Evolutionary conservation across 1,284 basidiomycete genomes (phyloP), one percentile per base, ranked within the genome.

Genomic region (Apiotrichum gracile): DNA sequence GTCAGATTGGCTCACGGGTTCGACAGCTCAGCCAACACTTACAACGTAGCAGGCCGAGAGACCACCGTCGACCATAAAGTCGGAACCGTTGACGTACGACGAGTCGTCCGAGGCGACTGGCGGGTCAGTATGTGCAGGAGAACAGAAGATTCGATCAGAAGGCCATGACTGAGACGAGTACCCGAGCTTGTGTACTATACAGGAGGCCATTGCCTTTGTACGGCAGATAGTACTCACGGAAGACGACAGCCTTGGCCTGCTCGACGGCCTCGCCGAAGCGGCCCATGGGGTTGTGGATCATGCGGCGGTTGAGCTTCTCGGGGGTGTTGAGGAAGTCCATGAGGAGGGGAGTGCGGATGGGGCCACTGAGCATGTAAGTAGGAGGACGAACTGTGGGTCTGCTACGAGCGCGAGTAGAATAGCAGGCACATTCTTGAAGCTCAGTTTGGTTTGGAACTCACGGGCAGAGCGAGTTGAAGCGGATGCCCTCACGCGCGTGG

Each of bases 321-420:
- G 86, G 81, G n/a, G 94, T 97, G 77, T 97, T 84, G 66, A 98
- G 82, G 81, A 93, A 97, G 74, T 97, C 87, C 93, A 98, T 98
- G 29, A 98, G 80, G 31, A 97, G 82, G 34, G 92, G 91, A 24
- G 91, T 94, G 74, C 88, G 89, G 59, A 96, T 80, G 42, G 92
- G 91, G 19, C 91, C 92, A 35, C 90, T 92, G 70, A 16, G n/a
- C n/a, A n/a, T n/a, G n/a, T n/a, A n/a, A n/a, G n/a, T n/a, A n/a
- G n/a, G n/a, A n/a, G n/a, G n/a, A n/a, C n/a, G n/a, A n/a, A n/a
- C n/a, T n/a, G n/a, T n/a, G n/a, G n/a, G n/a, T n/a, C n/a, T n/a
- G n/a, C n/a, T n/a, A n/a, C n/a, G n/a, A n/a, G n/a, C n/a, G n/a
- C n/a, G n/a, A n/a, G n/a, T n/a, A n/a, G n/a, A n/a, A n/a, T n/a